phyloP scores from a whole-genome alignment of 2,329 filamentous ascomycete genomes.

The Epichloe coenophiala region DNA sequence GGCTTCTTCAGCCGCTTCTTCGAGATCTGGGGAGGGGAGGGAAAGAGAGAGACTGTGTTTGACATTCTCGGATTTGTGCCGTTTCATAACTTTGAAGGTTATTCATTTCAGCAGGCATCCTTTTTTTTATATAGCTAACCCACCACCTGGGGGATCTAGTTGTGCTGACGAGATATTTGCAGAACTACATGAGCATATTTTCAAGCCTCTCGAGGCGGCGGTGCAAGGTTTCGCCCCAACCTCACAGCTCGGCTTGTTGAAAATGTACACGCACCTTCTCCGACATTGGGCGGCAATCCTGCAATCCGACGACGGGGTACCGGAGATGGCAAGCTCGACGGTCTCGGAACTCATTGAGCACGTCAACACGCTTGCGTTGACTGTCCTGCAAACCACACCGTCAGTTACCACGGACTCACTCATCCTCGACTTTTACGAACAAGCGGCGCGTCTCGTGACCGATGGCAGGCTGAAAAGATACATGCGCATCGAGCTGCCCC shows the following conservation, averaged over 20 bases:
- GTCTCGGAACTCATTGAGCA: slow-evolving; percentile 32
- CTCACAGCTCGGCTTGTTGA: slow-evolving; percentile 47
- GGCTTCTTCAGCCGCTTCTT: slow-evolving; percentile 41
- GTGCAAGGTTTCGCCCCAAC: slow-evolving; percentile 33
- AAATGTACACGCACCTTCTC: slow-evolving; percentile 55
- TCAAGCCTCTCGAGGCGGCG: slow-evolving; percentile 37
- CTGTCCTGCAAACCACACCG: slow-evolving; percentile 41
- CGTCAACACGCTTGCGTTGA: slow-evolving; percentile 42
- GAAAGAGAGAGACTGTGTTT: slow-evolving; percentile 39
- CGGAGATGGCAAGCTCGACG: slow-evolving; percentile 21
- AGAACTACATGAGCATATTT: slow-evolving; percentile 38
- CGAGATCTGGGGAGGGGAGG: slow-evolving; percentile 46
- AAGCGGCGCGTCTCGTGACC: slow-evolving; percentile 42
- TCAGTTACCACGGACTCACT: slow-evolving; percentile 33
- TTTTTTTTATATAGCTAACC: no score
- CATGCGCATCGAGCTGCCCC: slow-evolving; percentile 55
- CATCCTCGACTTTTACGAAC: slow-evolving; percentile 58
- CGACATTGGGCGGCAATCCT: slow-evolving; percentile 41
- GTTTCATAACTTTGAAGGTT: slow-evolving; percentile 42
- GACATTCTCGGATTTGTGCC: slow-evolving; percentile 43
- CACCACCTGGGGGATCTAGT: no score
- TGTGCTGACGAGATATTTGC: background rate
- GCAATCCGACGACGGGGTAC: slow-evolving; percentile 23
- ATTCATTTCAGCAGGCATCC: slow-evolving; percentile 16
- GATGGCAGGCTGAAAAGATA: slow-evolving; percentile 34